Evolutionary conservation across 2,329 filamentous ascomycete genomes (phyloP), one percentile per base, ranked within the genome.

Genomic region (Colletotrichum karsti): DNA sequence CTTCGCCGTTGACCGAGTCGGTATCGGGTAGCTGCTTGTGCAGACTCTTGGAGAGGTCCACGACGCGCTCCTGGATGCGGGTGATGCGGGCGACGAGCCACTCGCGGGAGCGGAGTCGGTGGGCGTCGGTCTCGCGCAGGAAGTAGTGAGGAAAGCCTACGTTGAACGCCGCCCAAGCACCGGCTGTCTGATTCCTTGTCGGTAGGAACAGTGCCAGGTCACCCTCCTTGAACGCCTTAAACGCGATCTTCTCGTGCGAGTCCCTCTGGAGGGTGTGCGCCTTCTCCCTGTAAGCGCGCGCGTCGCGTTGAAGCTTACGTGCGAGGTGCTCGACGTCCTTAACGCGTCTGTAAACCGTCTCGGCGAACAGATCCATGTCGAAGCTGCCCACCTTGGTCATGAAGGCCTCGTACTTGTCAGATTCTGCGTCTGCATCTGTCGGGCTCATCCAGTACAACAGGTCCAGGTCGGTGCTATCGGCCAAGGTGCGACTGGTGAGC

Each of bases 81-180:
- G 91, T 91, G 66, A 99, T 98, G 15, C 96, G 91, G 8, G 96
- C 96, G 7, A 99, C 91, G n/a, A 99, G 89, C 94, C 96, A 99
- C 77, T 99, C 96, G 37, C 95, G 89, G 53, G 90, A 91, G 30
- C 91, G 90, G 6, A 99, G 84, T 69, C 93, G 91, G 79, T 99
- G 97, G 1, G 87, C 87, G 73, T 98, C 95, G 77, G 97, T 93
- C 79, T 99, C 96, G 37, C 94, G 92, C 3, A 99, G 86, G 82
- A 99, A 99, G 82, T 96, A 98, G 78, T 99, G 96, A 8, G 96
- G 96, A 68, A 95, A 97, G 1, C 95, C 95, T 33, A 99, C 93
- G 74, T 99, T 99, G 86, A 99, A 99, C 1, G 96, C 96, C 5
- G 96, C 96, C 96, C 96, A 99, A 1, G 96, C 95, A 15, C 95